Percentiles rank a stretch among this genome's conserved stretches.
Evolutionary conservation across 2,329 filamentous ascomycete species (phyloP).

Genomic region (Aspergillus costaricaensis): DNA sequence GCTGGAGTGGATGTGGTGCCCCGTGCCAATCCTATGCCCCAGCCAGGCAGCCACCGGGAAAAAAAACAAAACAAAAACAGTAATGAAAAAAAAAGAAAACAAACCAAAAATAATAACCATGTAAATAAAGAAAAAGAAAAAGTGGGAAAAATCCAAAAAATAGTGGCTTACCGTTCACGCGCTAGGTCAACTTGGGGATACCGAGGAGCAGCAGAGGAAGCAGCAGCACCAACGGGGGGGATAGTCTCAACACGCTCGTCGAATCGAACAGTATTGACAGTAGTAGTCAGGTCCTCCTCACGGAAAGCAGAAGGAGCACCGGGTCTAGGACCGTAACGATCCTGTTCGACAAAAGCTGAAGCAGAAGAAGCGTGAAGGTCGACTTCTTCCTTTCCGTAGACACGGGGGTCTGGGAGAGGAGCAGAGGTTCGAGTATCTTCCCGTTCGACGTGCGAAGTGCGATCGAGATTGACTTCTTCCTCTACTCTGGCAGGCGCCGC

Average conservation of each 20-base stretch:
- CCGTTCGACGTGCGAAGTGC: conserved; percentile 86
- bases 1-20: conserved; percentile 3
- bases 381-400: conserved; percentile 82
- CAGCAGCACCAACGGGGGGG: neutral
- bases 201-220: conserved; percentile 19
- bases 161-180: conserved; percentile 52
- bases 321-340: neutral
- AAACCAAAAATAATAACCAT: conserved; percentile 1
- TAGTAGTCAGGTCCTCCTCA: no score
- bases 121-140: conserved; percentile 13
- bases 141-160: conserved; percentile 18
- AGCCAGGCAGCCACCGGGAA: conserved; percentile 7
- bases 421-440: conserved; percentile 82
- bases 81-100: conserved; percentile 13
- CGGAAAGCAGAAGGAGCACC: conserved; percentile 15
- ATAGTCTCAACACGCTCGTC: conserved; percentile 32
- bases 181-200: conserved; percentile 53
- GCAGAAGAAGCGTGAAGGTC: conserved; percentile 60
- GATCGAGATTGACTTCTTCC: conserved; percentile 78
- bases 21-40: conserved; percentile 1
- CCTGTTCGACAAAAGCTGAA: conserved; percentile 49
- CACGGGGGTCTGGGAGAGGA: conserved; percentile 65
- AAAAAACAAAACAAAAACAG: conserved; percentile 12
- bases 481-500: conserved; percentile 69
- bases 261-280: conserved; percentile 22